Evolutionary conservation across 2,329 filamentous ascomycete species (phyloP), one percentile per base, ranked within the genome.

Genomic region (Achaetomium macrosporum): DNA sequence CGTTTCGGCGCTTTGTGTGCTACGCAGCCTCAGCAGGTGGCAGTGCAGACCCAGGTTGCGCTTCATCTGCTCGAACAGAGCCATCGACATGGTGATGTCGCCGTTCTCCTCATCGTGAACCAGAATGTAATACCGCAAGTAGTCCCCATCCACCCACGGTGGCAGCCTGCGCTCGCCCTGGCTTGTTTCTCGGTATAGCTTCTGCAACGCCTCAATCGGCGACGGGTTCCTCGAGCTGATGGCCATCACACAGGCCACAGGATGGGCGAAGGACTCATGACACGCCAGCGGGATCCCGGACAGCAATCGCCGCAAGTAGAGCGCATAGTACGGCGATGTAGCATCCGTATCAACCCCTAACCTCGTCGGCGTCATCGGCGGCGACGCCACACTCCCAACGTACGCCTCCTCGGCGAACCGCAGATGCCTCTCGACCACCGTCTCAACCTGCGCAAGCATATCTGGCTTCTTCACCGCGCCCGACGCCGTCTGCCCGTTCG

Each of bases 61-160:
- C 71, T 97, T 99, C 95, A 99, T 99, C 69, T 96, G 90, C 62
- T 99, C 93, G 69, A 96, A 99, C 29, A 97, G 76, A 16, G 84
- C 82, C 69, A 92, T 92, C 12, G 91, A 95, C 69, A 90, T 87
- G 36, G 83, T 82, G 56, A 97, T 95, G 66, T 99, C 91, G 65
- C 96, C 92, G 56, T 83, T 84, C 66, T 99, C 93, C 71, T 99
- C 95, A 62, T 99, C 93, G 64, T 99, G 93, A 16, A 99, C 86
- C 40, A 99, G 76, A 15, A 99, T 88, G 69, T 99, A 99, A 69
- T 99, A 99, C 58, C 93, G 82, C 58, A 99, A 74, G 68, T 93
- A 99, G 57, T 97, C 90, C 30, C 87, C 85, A 65, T 95, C 85
- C 1, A 96, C 87, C 87, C 92, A 99, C 17, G 80, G 75, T 0